Evolutionary conservation across 2,329 filamentous ascomycete genomes (phyloP).

Genomic region (Phyllosticta citribraziliensis): DNA sequence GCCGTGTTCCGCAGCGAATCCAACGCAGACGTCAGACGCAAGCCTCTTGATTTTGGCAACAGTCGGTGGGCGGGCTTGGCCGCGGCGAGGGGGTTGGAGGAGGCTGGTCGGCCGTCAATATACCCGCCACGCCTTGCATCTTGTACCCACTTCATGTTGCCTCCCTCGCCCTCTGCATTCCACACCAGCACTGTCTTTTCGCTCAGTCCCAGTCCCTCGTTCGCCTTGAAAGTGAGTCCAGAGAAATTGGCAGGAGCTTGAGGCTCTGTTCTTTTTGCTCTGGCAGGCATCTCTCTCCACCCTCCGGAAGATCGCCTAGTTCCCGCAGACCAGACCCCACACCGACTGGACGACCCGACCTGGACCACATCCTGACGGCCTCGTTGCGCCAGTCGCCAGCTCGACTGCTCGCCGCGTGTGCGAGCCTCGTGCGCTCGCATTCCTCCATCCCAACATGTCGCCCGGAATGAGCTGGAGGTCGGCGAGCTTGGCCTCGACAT

Average conservation of each 20-base stretch:
- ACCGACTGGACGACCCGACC: background rate
- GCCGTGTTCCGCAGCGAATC: background rate
- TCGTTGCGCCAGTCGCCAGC: background rate
- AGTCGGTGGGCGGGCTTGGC: constrained; percentile 2
- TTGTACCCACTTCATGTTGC: background rate
- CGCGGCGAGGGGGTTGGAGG: constrained; percentile 3
- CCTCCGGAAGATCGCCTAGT: too few species aligned
- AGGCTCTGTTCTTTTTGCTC: background rate
- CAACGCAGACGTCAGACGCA: background rate
- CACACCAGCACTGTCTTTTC: background rate
- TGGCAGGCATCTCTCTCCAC: too few species aligned
- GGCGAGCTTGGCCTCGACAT: constrained; percentile 5
- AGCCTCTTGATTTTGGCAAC: constrained; percentile 1
- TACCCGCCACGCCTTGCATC: constrained; percentile 6
- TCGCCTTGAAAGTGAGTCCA: background rate
- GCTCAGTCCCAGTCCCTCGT: constrained; percentile 6
- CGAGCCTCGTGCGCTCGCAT: background rate
- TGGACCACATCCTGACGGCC: too few species aligned
- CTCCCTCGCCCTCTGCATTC: background rate
- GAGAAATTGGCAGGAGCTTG: background rate
- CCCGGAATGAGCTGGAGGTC: constrained; percentile 1
- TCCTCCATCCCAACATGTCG: background rate
- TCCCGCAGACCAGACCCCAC: too few species aligned
- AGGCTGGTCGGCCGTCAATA: background rate
- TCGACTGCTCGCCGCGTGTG: background rate